Evolutionary conservation across 106 monocot genomes (phyloP), one percentile per base, ranked within the genome.

Genomic region (Allium fistulosum): DNA sequence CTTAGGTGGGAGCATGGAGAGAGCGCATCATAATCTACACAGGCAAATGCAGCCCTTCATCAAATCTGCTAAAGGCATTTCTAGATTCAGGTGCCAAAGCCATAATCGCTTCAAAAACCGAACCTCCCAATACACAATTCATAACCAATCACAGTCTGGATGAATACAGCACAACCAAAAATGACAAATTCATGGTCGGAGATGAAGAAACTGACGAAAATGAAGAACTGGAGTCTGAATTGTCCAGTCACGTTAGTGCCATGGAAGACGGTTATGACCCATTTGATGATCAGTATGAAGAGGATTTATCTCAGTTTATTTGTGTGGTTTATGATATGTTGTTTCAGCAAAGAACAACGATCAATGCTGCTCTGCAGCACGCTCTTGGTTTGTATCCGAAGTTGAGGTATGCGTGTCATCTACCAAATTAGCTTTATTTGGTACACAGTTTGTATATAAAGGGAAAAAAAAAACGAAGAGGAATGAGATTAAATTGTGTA

Each of bases 61-160:
- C 84, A 9, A 75, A 67, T 53, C 48, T 99, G 73, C 59, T 88
- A 57, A 99, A 99, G 69, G 90, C 99, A 8, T 90, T 99, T 58
- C 69, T 99, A 5, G 87, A 99, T 76, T 90, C 87, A 9, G 93
- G 99, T 48, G 99, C 90, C 11, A 99, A 99, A 75, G 99, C 99
- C n/a, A 82, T 99, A 49, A 74, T 99, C 46, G 80, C 90, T 11
- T 83, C 99, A 27, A 81, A 82, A 14, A 46, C 74, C 11, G 81
- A 89, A 71, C 85, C 93, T 27, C 87, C 87, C 7, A 78, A 88
- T 48, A 27, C 59, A 8, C 77, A 77, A 47, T 72, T 79, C 7
- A 62, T 76, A 10, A 65, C 65, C 8, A 47, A 71, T 26, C 83
- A 79, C 63, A 88, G 74, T 2, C 51, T 70, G 1, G 74, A 64